Conservation (phyloP, 2,329 filamentous ascomycete genomes). For the Botrytis tulipae region DNA sequence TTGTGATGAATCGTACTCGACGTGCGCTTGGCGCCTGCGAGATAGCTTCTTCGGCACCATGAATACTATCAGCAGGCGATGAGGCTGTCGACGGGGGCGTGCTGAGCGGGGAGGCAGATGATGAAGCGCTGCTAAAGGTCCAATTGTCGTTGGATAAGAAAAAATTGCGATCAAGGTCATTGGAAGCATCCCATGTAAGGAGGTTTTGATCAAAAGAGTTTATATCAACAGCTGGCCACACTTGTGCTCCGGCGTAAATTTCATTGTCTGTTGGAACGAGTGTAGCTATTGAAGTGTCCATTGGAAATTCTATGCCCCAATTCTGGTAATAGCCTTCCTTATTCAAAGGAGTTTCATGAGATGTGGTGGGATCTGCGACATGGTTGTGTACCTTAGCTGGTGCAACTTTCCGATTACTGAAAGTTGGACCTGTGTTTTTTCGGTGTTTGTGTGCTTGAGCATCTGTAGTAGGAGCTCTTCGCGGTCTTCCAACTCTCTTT, state of each 20-base stretch:
- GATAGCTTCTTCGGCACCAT: not conserved
- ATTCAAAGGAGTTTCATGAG: not conserved
- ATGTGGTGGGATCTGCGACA: not conserved
- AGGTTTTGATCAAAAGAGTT: not conserved
- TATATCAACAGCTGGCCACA: not conserved
- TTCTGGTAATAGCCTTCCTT: not conserved
- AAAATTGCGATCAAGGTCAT: not conserved
- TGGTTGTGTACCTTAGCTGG: not conserved
- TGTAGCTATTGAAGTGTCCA: not conserved
- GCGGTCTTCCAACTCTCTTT: not conserved
- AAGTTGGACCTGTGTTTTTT: not conserved
- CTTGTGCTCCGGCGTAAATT: not conserved
- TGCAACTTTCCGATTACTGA: not conserved
- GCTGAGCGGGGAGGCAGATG: not conserved
- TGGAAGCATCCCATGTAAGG: not conserved
- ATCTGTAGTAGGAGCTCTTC: not conserved
- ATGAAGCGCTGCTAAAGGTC: not conserved
- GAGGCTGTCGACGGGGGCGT: not conserved
- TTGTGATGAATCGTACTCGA: not conserved
- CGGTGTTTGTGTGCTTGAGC: not conserved
- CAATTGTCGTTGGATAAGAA: not conserved
- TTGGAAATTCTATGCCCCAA: not conserved
- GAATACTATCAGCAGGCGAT: not conserved
- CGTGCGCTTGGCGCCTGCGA: not conserved
- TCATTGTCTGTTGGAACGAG: not conserved